Evolutionary conservation across 176 grass and related monocot species (phyloP).

Genomic region (Canna indica): DNA sequence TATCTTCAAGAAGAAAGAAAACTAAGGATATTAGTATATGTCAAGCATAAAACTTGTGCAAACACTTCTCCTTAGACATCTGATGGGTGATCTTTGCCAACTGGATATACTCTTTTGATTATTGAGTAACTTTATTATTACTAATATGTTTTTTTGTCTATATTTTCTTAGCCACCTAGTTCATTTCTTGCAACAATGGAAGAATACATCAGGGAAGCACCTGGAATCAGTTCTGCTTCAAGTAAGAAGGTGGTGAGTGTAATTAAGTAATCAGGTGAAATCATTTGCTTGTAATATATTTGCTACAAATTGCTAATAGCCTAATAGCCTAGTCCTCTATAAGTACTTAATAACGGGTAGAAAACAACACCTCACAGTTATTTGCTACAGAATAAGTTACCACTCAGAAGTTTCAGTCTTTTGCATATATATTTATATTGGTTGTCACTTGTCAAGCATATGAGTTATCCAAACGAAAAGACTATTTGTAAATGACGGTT

Average conservation of each 20-base stretch:
- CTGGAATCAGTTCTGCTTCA: constrained; percentile 23
- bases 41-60: background rate
- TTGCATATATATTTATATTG: no score
- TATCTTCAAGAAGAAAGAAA: no score
- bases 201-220: constrained; percentile 97
- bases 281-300: background rate
- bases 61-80: background rate
- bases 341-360: background rate
- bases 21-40: background rate
- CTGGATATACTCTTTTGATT: background rate
- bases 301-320: background rate
- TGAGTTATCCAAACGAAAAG: background rate
- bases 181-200: constrained; percentile 93
- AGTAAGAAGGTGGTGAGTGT: constrained; percentile 62
- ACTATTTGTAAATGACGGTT: background rate
- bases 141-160: background rate
- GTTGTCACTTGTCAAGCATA: background rate
- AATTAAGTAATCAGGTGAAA: background rate
- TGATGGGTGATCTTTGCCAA: background rate
- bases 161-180: constrained; percentile 63
- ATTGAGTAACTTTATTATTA: background rate
- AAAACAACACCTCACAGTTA: no score
- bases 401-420: no score
- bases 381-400: no score
- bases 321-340: background rate